Evolutionary conservation across 768 basidiomycete species (phyloP).

Genomic region (Pholiota conissans): DNA sequence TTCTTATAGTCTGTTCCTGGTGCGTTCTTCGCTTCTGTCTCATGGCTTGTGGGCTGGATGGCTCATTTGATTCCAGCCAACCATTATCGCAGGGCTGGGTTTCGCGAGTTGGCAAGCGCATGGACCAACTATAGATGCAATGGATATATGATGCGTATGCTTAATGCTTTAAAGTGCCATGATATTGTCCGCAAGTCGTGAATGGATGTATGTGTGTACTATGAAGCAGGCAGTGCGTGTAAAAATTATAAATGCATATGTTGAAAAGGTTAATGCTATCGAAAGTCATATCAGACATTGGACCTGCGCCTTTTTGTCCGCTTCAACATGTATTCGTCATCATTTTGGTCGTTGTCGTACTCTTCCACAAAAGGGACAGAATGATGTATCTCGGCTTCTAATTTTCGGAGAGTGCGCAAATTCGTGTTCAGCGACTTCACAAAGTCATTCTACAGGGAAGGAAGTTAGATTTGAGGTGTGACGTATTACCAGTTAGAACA

Average conservation of each 20-base stretch:
- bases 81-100: constrained; percentile 58
- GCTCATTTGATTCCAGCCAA: constrained; percentile 38
- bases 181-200: background rate
- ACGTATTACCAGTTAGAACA: constrained; percentile 11
- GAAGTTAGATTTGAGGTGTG: background rate
- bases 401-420: constrained; percentile 60
- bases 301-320: constrained; percentile 34
- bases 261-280: background rate
- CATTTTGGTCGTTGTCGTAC: constrained; percentile 51
- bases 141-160: background rate
- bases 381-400: constrained; percentile 46
- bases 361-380: constrained; percentile 35
- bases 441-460: constrained; percentile 58
- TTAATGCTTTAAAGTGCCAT: background rate
- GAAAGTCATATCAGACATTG: constrained; percentile 2
- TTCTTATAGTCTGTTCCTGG: constrained; percentile 59
- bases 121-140: constrained; percentile 46
- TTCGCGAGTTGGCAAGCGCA: constrained; percentile 60
- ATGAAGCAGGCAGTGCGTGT: background rate
- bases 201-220: background rate
- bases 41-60: background rate
- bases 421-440: constrained; percentile 59
- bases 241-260: background rate
- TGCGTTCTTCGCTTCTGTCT: constrained; percentile 17
- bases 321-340: constrained; percentile 46